Percentiles rank a stretch among this genome's conserved stretches.
Evolutionary conservation across 169 alveolate species (phyloP).

Genomic region (Plasmodium knowlesi): DNA sequence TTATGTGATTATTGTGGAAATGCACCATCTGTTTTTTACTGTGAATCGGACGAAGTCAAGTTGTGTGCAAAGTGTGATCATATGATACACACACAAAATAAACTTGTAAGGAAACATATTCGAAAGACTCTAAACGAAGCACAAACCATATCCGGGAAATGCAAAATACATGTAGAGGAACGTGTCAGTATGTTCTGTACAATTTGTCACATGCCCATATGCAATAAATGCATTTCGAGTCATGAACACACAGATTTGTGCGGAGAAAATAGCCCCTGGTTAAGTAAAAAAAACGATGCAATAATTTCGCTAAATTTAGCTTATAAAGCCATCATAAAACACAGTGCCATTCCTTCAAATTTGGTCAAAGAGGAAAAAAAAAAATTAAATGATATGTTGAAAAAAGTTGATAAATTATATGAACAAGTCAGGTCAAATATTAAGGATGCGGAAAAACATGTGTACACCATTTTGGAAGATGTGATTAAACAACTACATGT

Average conservation of each 20-base stretch:
- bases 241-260: constrained; percentile 81
- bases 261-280: background rate
- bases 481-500: constrained; percentile 83
- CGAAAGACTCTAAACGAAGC: constrained; percentile 90
- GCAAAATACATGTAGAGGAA: constrained; percentile 77
- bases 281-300: constrained; percentile 34
- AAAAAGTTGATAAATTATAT: constrained; percentile 71
- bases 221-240: constrained; percentile 82
- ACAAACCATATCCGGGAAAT: constrained; percentile 69
- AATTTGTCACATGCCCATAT: constrained; percentile 85
- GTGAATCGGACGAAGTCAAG: constrained; percentile 91
- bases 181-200: constrained; percentile 81
- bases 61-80: constrained; percentile 90
- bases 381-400: constrained; percentile 73
- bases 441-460: constrained; percentile 83
- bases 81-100: constrained; percentile 88
- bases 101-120: constrained; percentile 90
- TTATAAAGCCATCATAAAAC: constrained; percentile 78
- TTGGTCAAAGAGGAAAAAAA: constrained; percentile 74
- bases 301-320: constrained; percentile 81
- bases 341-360: constrained; percentile 77
- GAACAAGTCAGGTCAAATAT: constrained; percentile 82
- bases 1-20: constrained; percentile 92
- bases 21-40: constrained; percentile 89
- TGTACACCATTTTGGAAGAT: constrained; percentile 84